These are phyloP conservation scores for Penicillium sclerotigenum DNA, from an alignment of 2,329 filamentous ascomycete genomes.

Conservation along the genomic window DNA sequence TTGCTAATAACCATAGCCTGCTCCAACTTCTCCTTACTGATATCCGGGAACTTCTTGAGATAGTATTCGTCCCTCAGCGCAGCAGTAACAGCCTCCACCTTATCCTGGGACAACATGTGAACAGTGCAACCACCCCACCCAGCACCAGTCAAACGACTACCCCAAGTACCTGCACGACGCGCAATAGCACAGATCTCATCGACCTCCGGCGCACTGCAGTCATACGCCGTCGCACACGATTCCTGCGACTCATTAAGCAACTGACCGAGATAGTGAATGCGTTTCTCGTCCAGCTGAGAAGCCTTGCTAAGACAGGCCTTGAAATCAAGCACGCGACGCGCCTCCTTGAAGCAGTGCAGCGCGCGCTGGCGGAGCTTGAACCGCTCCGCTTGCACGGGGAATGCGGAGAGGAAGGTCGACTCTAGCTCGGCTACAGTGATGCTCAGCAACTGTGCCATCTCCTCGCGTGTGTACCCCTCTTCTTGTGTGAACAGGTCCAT, in stretches of 20 bases:
- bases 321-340: conserved; percentile 80
- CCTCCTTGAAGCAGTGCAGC: conserved; percentile 86
- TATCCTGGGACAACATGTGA: conserved; percentile 81
- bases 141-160: conserved; percentile 82
- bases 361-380: conserved; percentile 88
- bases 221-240: conserved; percentile 81
- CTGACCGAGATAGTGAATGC: conserved; percentile 69
- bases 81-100: conserved; percentile 71
- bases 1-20: conserved; percentile 85
- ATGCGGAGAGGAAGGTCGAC: conserved; percentile 75
- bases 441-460: conserved; percentile 71
- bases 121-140: conserved; percentile 97
- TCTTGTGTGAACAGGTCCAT: conserved; percentile 70
- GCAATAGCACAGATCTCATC: conserved; percentile 83
- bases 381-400: conserved; percentile 79
- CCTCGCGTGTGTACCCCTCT: conserved; percentile 82
- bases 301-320: conserved; percentile 64
- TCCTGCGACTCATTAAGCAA: conserved; percentile 87
- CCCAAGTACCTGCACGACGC: conserved; percentile 72
- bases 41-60: conserved; percentile 63
- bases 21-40: conserved; percentile 68
- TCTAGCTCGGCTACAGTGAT: conserved; percentile 70
- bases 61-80: conserved; percentile 84
- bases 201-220: conserved; percentile 90
- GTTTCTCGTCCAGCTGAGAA: conserved; percentile 60